These are phyloP conservation scores for Solanum clarkiae DNA, from an alignment of 257 asterid species.

Conservation along the genomic window DNA sequence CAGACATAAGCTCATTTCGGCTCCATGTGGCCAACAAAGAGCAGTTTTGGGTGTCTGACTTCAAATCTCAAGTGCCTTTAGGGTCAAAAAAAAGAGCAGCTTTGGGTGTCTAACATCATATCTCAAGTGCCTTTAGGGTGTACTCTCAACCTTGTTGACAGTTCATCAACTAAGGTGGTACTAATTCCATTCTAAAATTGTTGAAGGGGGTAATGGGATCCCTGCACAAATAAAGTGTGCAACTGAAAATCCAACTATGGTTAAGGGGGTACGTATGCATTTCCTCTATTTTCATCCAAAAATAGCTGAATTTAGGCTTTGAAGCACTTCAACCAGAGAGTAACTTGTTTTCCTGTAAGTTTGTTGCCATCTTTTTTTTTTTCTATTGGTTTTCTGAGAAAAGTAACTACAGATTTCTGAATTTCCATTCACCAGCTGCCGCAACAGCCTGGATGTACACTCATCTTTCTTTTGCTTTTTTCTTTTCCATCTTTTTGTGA, in stretches of 20 bases:
- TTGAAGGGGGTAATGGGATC: background rate
- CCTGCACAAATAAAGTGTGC: background rate
- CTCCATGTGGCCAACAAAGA: background rate
- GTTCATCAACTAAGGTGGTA: background rate
- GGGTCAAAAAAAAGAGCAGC: background rate
- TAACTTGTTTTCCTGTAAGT: background rate
- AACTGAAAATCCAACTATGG: background rate
- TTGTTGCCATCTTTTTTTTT: background rate
- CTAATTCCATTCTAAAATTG: background rate
- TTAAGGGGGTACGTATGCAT: background rate
- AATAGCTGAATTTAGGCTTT: background rate
- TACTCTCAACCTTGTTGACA: background rate
- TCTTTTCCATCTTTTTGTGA: too few species aligned
- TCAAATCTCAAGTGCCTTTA: background rate
- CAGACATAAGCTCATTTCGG: background rate
- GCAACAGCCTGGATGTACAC: background rate
- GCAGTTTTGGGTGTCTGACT: background rate
- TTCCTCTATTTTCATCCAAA: background rate
- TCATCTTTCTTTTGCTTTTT: background rate
- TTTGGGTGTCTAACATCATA: background rate
- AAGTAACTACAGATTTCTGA: background rate
- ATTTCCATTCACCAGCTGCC: background rate
- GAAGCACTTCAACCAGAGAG: background rate
- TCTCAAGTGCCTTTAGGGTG: background rate
- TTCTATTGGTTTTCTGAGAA: background rate